phyloP scores from a whole-genome alignment of 2,329 filamentous ascomycete species.

The Fusarium hostae region DNA sequence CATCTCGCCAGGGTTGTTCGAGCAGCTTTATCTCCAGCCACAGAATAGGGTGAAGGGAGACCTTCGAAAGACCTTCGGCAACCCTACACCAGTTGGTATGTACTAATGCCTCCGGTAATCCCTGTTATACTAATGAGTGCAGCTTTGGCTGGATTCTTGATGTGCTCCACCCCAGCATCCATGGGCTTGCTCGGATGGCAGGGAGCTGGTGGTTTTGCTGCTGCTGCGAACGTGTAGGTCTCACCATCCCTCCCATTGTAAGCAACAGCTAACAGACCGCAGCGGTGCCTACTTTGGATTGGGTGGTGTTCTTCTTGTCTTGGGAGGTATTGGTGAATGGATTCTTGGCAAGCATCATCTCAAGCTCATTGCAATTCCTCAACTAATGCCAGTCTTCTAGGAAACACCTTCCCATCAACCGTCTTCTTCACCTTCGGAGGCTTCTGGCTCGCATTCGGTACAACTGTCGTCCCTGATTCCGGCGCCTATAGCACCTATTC shows the following conservation, averaged over 20 bases:
- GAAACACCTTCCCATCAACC: slow-evolving; percentile 65
- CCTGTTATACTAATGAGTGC: rapidly evolving
- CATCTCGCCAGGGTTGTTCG: slow-evolving; percentile 62
- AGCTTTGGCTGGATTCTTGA: slow-evolving; percentile 47
- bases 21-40: slow-evolving; percentile 64
- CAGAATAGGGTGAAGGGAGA: slow-evolving; percentile 58
- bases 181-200: slow-evolving; percentile 47
- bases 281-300: slow-evolving; percentile 56
- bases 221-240: slow-evolving; percentile 47
- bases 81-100: slow-evolving; percentile 60
- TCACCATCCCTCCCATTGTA: rapidly evolving
- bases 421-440: slow-evolving; percentile 60
- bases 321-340: slow-evolving; percentile 62
- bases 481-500: slow-evolving; percentile 56
- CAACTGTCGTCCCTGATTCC: slow-evolving; percentile 60
- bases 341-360: slow-evolving; percentile 51
- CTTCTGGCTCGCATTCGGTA: slow-evolving; percentile 64
- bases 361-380: rapidly evolving
- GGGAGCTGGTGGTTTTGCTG: slow-evolving; percentile 46
- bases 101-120: rapidly evolving
- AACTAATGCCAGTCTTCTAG: slow-evolving; percentile 20
- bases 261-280: background rate
- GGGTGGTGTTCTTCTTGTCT: slow-evolving; percentile 58
- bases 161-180: slow-evolving; percentile 46
- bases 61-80: slow-evolving; percentile 61